Conservation (phyloP, 352 stramenopile genomes). For the Phytophthora multivora region DNA sequence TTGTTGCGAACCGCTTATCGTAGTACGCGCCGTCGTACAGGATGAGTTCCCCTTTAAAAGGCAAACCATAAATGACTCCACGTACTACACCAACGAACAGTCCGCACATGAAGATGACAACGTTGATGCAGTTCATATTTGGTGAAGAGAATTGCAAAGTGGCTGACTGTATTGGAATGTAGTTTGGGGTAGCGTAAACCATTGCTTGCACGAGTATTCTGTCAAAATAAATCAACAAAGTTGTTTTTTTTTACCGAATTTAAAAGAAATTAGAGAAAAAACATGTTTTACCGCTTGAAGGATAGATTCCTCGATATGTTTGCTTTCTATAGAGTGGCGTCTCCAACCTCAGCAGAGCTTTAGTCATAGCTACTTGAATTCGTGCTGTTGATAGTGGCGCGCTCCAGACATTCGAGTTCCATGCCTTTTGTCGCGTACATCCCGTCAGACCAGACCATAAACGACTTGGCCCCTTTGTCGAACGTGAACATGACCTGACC, state of each 20-base stretch:
- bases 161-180: neutral
- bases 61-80: neutral
- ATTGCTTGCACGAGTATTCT: too few relatives aligned
- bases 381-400: conserved; percentile 3
- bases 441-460: conserved; percentile 26
- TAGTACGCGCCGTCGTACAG: neutral
- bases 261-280: too few relatives aligned
- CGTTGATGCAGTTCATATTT: neutral
- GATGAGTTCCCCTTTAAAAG: neutral
- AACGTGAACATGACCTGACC: conserved; percentile 18
- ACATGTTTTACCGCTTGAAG: too few relatives aligned
- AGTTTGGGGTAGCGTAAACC: too few relatives aligned
- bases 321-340: too few relatives aligned
- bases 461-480: conserved; percentile 24
- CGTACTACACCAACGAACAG: neutral
- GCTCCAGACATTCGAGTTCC: conserved; percentile 13
- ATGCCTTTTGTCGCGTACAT: conserved; percentile 24
- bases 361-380: neutral
- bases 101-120: neutral
- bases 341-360: too few relatives aligned
- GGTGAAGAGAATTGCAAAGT: neutral
- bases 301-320: too few relatives aligned
- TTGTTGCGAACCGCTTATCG: neutral
- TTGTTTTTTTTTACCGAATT: too few relatives aligned
- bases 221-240: too few relatives aligned